Percentiles rank a stretch among this genome's conserved stretches.
Conservation (phyloP, 208 protist genomes). For the Acanthamoeba divionensis region DNA sequence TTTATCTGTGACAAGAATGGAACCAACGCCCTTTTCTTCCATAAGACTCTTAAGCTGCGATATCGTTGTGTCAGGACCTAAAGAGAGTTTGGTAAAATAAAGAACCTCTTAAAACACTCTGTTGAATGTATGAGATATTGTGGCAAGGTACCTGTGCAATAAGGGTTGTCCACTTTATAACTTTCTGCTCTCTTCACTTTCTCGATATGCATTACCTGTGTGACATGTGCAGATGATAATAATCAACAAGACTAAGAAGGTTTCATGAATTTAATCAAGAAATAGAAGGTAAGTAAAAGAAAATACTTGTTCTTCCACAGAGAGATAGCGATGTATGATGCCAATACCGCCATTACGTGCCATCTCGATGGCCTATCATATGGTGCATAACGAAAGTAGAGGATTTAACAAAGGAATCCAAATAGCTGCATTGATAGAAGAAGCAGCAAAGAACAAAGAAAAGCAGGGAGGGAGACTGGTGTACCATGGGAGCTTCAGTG, state of each 20-base stretch:
- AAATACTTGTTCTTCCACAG: conserved; percentile 87
- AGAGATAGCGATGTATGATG: conserved; percentile 94
- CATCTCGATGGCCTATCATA: conserved; percentile 72
- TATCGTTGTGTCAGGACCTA: no score
- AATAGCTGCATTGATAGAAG: background rate
- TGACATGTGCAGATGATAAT: background rate
- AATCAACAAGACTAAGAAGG: background rate
- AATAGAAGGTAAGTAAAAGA: conserved; percentile 81
- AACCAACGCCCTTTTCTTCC: conserved; percentile 90
- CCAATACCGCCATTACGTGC: conserved; percentile 93
- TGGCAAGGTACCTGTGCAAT: background rate
- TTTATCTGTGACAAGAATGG: conserved; percentile 94
- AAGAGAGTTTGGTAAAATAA: no score
- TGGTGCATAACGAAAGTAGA: background rate
- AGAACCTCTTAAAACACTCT: no score
- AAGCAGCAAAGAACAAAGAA: background rate
- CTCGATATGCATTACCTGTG: background rate
- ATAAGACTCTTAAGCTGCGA: conserved; percentile 77
- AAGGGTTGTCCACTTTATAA: background rate
- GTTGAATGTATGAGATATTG: no score
- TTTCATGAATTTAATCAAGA: no score
- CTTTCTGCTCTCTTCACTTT: conserved; percentile 20
- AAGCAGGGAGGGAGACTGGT: conserved; percentile 58
- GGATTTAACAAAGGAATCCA: background rate
- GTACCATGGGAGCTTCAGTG: conserved; percentile 89